Conservation (phyloP, 371 early-diverging fungal species). For the Aphelidium insulamus region DNA sequence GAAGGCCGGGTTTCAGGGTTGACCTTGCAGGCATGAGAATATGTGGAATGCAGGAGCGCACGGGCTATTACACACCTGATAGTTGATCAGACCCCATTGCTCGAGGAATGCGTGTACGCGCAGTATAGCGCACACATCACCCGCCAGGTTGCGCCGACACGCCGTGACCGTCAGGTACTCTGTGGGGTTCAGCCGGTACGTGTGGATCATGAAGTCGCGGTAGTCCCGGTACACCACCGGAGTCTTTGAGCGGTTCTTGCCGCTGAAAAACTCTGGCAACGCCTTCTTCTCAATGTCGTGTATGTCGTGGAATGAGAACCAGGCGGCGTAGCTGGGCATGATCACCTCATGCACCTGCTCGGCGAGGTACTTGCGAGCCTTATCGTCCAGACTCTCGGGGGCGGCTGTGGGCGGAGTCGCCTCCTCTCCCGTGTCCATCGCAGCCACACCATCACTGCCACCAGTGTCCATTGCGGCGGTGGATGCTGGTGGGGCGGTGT, state of each 20-base stretch:
- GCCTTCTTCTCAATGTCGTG: slow-evolving; percentile 78
- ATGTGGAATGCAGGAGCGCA: background rate
- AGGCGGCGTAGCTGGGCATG: slow-evolving; percentile 70
- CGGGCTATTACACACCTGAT: slow-evolving; percentile 52
- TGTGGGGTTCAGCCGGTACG: slow-evolving; percentile 75
- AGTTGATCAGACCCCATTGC: slow-evolving; percentile 98
- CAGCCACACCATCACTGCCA: no score
- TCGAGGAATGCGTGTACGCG: slow-evolving; percentile 93
- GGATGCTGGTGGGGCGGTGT: no score
- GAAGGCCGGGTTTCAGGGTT: slow-evolving; percentile 83
- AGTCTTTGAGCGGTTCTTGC: slow-evolving; percentile 71
- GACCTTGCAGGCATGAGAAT: slow-evolving; percentile 20
- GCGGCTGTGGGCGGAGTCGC: no score
- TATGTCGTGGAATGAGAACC: slow-evolving; percentile 69
- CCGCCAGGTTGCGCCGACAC: slow-evolving; percentile 77
- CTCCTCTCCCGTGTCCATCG: no score
- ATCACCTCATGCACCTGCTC: slow-evolving; percentile 48
- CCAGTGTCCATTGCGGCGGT: no score
- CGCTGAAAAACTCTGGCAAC: slow-evolving; percentile 88
- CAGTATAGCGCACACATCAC: slow-evolving; percentile 93
- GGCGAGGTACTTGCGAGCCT: slow-evolving; percentile 40
- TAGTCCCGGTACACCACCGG: slow-evolving; percentile 82
- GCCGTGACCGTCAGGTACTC: slow-evolving; percentile 94
- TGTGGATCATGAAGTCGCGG: slow-evolving; percentile 92
- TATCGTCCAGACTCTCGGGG: no score